These are phyloP conservation scores for Saccharomycopsis guyanensis DNA, from an alignment of 805 yeast species.

Conservation along the genomic window DNA sequence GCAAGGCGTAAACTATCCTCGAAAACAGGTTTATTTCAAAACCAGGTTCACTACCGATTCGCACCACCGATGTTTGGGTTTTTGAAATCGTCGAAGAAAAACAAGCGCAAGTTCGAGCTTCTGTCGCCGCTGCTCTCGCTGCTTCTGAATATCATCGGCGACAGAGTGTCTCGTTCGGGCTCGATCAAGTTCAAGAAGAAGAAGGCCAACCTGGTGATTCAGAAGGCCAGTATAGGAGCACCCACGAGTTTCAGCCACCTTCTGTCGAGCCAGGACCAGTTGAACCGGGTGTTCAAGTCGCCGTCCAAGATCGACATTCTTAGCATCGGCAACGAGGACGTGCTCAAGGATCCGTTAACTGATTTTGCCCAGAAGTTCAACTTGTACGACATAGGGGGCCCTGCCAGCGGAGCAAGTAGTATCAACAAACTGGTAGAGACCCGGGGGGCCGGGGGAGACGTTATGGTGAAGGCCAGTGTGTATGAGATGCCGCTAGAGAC, in stretches of 20 bases:
- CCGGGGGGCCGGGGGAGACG: too few relatives aligned
- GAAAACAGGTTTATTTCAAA: too few relatives aligned
- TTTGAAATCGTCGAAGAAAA: not conserved
- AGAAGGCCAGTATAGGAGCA: constrained; percentile 9
- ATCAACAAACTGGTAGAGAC: not conserved
- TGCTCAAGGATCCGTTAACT: constrained; percentile 14
- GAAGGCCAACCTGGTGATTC: not conserved
- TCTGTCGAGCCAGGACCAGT: constrained; percentile 2
- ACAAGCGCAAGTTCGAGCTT: not conserved
- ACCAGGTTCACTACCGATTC: too few relatives aligned
- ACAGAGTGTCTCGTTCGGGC: not conserved
- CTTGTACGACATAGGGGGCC: not conserved
- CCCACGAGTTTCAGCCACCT: constrained; percentile 10
- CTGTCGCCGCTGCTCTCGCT: not conserved
- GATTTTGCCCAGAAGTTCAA: constrained; percentile 6
- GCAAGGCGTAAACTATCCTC: too few relatives aligned
- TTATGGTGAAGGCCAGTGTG: not conserved
- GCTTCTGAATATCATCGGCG: not conserved
- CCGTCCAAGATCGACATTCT: constrained; percentile 9
- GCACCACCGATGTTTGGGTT: not conserved
- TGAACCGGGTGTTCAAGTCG: constrained; percentile 4
- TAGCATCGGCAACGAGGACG: not conserved
- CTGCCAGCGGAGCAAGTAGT: not conserved
- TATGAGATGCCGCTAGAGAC: not conserved
- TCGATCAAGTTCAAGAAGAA: not conserved